phyloP scores from a whole-genome alignment of 306 rosid species.

The Mucuna pruriens region DNA sequence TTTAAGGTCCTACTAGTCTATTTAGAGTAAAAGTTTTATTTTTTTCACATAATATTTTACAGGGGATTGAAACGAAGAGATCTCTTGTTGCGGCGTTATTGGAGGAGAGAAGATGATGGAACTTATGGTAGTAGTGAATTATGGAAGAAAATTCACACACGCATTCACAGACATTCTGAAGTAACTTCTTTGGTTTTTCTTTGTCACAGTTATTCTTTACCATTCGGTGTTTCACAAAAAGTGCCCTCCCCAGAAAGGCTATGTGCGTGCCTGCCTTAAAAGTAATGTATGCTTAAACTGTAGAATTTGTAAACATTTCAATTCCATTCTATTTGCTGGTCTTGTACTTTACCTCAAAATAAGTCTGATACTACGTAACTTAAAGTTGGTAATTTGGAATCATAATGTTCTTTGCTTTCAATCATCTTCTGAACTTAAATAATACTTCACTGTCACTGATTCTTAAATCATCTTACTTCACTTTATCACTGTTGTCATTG shows the following conservation, averaged over 20 bases:
- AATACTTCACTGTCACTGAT: conserved; percentile 4
- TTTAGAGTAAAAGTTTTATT: conserved; percentile 1
- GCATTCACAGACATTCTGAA: conserved; percentile 8
- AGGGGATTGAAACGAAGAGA: conserved; percentile 97
- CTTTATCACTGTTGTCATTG: conserved; percentile 21
- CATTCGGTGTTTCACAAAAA: conserved; percentile 91
- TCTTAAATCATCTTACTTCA: conserved; percentile 28
- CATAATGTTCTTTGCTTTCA: conserved; percentile 33
- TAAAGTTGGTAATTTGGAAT: conserved; percentile 24
- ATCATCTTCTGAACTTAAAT: conserved; percentile 25
- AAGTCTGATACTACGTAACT: conserved; percentile 12
- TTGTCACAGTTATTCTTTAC: conserved; percentile 81
- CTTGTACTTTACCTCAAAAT: conserved; percentile 17
- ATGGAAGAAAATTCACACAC: background rate
- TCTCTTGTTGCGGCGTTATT: conserved; percentile 86
- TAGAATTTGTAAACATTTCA: conserved; percentile 30
- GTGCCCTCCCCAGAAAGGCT: conserved; percentile 79
- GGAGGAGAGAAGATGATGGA: conserved; percentile 99
- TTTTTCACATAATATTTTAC: conserved; percentile 35
- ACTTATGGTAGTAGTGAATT: conserved; percentile 76
- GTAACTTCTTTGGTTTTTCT: conserved; percentile 48
- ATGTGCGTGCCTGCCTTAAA: conserved; percentile 96
- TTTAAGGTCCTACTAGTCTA: conserved; percentile 22
- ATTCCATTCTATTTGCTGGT: conserved; percentile 31
- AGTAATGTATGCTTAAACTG: conserved; percentile 82